Conservation (phyloP, 441 rosid genomes). For the Populus hybrid region DNA sequence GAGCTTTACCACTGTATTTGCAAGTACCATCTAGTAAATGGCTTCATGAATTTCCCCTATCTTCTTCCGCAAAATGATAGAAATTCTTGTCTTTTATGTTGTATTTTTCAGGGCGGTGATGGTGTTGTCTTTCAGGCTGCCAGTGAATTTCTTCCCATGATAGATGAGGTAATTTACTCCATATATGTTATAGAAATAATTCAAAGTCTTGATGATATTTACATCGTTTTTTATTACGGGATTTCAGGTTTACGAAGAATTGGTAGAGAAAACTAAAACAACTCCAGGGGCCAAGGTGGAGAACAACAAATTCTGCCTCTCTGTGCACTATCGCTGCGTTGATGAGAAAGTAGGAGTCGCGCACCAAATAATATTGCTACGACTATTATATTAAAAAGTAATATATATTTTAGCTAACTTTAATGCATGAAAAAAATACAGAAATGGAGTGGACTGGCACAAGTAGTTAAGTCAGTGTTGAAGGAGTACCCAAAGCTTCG, state of each 20-base stretch:
- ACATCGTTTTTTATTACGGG: not conserved
- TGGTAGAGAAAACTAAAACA: slow-evolving; percentile 57
- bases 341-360: slow-evolving; percentile 50
- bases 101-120: slow-evolving; percentile 35
- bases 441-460: slow-evolving; percentile 78
- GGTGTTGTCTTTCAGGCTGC: slow-evolving; percentile 66
- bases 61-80: not conserved
- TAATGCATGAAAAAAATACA: slow-evolving; percentile 26
- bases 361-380: not conserved
- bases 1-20: slow-evolving; percentile 12
- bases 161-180: slow-evolving; percentile 45
- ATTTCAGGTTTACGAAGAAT: slow-evolving; percentile 43
- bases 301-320: slow-evolving; percentile 73
- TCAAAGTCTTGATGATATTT: not conserved
- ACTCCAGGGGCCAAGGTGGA: slow-evolving; percentile 72
- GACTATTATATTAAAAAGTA: not conserved
- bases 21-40: not conserved
- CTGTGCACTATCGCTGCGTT: slow-evolving; percentile 79
- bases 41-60: not conserved
- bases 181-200: not conserved
- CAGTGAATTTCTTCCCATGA: slow-evolving; percentile 63
- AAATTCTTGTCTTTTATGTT: not conserved
- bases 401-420: not conserved
- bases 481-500: slow-evolving; percentile 69
- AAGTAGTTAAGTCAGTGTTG: slow-evolving; percentile 60